phyloP scores from a whole-genome alignment of 768 basidiomycete genomes.

The Pisolithus microcarpus region DNA sequence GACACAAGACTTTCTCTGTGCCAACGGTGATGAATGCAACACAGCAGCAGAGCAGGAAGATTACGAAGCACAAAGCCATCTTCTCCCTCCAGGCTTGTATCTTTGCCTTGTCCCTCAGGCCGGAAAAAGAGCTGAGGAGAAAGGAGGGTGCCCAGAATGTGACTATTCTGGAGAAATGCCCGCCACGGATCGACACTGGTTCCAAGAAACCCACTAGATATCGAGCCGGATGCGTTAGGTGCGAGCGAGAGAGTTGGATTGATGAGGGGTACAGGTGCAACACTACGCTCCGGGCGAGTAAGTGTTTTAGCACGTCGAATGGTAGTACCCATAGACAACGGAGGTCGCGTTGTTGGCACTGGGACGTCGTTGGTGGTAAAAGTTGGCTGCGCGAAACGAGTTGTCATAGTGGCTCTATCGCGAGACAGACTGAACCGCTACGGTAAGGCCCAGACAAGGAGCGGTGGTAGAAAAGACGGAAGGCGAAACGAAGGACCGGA shows the following conservation, averaged over 20 bases:
- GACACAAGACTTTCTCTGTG: conserved; percentile 88
- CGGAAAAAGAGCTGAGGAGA: conserved; percentile 65
- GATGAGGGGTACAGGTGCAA: conserved; percentile 91
- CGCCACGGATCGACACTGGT: conserved; percentile 60
- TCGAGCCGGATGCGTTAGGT: conserved; percentile 31
- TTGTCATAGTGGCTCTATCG: conserved; percentile 12
- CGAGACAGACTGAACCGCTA: too few relatives aligned
- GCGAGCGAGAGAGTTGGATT: conserved; percentile 58
- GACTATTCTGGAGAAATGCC: conserved; percentile 65
- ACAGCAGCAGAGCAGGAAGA: conserved; percentile 63
- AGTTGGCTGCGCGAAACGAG: conserved; percentile 13
- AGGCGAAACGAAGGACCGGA: too few relatives aligned
- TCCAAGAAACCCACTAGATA: conserved; percentile 25
- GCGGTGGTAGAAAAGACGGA: too few relatives aligned
- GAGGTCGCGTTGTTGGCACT: conserved; percentile 54
- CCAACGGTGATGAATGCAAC: conserved; percentile 95
- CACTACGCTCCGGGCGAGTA: conserved; percentile 89
- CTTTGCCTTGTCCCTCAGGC: conserved; percentile 69
- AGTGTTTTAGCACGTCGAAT: conserved; percentile 91
- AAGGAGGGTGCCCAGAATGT: conserved; percentile 90
- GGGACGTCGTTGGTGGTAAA: conserved; percentile 49
- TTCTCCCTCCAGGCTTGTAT: conserved; percentile 98
- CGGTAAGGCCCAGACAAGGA: too few relatives aligned
- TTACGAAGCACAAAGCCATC: conserved; percentile 86
- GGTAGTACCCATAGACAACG: conserved; percentile 46